A percentile compares a stretch with the other conserved stretches of the same genome.
phyloP scores from a whole-genome alignment of 345 rosid genomes.

The Linum lewisii region DNA sequence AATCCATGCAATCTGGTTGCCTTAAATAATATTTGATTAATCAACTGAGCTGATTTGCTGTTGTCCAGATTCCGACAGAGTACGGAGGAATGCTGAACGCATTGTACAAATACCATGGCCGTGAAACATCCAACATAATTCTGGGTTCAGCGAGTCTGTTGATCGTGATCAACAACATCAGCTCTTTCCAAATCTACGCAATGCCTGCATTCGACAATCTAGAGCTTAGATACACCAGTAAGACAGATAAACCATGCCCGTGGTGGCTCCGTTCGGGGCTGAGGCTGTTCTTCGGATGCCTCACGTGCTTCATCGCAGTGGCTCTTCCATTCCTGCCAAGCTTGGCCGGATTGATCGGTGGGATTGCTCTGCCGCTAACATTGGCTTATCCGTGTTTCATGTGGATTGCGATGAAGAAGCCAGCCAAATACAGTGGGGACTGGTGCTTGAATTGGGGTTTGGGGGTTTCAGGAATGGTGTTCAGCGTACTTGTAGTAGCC shows the following conservation, averaged over 20 bases:
- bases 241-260: slow-evolving; percentile 38
- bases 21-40: no score
- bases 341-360: slow-evolving; percentile 51
- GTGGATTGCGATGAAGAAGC: slow-evolving; percentile 48
- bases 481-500: slow-evolving; percentile 26
- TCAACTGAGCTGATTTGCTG: not conserved
- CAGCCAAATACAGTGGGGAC: slow-evolving; percentile 12
- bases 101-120: slow-evolving; percentile 25
- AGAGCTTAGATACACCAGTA: slow-evolving; percentile 39
- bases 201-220: slow-evolving; percentile 56
- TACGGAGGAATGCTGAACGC: slow-evolving; percentile 37
- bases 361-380: slow-evolving; percentile 41
- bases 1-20: not conserved
- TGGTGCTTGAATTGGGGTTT: slow-evolving; percentile 36
- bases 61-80: slow-evolving; percentile 24
- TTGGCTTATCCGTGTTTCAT: slow-evolving; percentile 48
- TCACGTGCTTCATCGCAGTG: slow-evolving; percentile 36
- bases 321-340: slow-evolving; percentile 49
- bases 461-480: slow-evolving; percentile 33
- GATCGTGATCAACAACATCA: slow-evolving; percentile 41
- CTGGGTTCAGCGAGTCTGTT: slow-evolving; percentile 36
- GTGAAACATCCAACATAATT: slow-evolving; percentile 23
- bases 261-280: slow-evolving; percentile 35
- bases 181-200: slow-evolving; percentile 51
- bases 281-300: slow-evolving; percentile 36